Evolutionary conservation across 768 basidiomycete genomes (phyloP).

Genomic region (Termitomyces sp.): DNA sequence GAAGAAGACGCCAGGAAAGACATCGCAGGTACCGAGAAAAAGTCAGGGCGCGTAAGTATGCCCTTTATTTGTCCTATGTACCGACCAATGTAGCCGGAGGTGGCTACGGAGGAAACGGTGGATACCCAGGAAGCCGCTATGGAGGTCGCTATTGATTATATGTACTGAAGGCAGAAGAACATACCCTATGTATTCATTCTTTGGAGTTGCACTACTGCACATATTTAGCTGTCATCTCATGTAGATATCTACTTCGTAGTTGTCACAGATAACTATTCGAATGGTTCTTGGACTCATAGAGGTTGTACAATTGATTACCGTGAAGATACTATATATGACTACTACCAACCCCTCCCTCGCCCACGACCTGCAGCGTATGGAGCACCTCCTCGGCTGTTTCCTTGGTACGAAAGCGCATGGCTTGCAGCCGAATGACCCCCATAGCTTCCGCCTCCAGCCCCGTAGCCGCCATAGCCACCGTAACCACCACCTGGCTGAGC

Average conservation of each 20-base stretch:
- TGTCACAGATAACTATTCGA: not conserved
- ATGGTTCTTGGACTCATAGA: not conserved
- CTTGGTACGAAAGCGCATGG: conserved; percentile 28
- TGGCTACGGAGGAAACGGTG: conserved; percentile 14
- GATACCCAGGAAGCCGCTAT: conserved; percentile 13
- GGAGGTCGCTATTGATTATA: conserved; percentile 12
- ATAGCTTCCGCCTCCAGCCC: conserved; percentile 29
- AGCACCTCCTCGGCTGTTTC: conserved; percentile 23
- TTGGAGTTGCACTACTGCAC: not conserved
- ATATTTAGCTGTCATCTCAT: too few species aligned
- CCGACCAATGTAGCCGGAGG: conserved; percentile 24
- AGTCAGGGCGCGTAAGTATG: conserved; percentile 58
- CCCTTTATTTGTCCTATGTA: conserved; percentile 57
- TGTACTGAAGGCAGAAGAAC: not conserved
- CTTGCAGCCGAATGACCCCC: conserved; percentile 27
- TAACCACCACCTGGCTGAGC: conserved; percentile 31
- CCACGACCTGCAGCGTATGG: conserved; percentile 33
- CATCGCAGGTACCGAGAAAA: conserved; percentile 55
- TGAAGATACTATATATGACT: not conserved
- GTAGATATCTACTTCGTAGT: not conserved
- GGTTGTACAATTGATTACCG: conserved; percentile 1
- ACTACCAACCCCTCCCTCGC: conserved; percentile 28
- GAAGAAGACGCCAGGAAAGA: conserved; percentile 60
- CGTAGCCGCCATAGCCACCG: conserved; percentile 17
- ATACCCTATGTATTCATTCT: not conserved